phyloP scores from a whole-genome alignment of 371 early-diverging fungal genomes.

The Phascolomyces articulosus region DNA sequence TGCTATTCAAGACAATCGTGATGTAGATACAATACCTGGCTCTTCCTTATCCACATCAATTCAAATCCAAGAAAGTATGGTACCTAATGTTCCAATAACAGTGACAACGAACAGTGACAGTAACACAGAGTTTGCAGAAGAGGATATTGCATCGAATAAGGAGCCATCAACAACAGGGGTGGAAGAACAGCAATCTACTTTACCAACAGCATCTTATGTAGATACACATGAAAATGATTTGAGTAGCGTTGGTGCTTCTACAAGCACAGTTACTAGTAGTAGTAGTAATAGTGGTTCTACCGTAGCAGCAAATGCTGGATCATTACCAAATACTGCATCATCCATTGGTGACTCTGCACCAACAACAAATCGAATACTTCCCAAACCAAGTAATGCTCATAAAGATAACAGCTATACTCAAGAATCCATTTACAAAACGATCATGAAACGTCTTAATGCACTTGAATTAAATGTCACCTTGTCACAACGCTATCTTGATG shows the following conservation, averaged over 20 bases:
- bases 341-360: background rate
- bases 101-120: background rate
- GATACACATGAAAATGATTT: background rate
- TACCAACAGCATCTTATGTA: background rate
- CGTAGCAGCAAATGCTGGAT: background rate
- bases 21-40: background rate
- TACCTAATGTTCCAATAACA: background rate
- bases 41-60: no score
- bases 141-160: background rate
- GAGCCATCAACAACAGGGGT: background rate
- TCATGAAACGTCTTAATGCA: conserved; percentile 80
- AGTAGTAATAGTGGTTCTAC: conserved; percentile 17
- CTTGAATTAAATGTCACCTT: conserved; percentile 83
- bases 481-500: conserved; percentile 82
- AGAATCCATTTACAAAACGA: conserved; percentile 90
- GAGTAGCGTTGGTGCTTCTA: background rate
- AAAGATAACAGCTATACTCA: conserved; percentile 29
- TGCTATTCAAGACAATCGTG: background rate
- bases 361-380: background rate
- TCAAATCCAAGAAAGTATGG: background rate
- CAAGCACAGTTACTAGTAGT: conserved; percentile 8
- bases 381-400: conserved; percentile 1
- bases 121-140: no score
- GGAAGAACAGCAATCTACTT: conserved; percentile 1
- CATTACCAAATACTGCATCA: background rate